Evolutionary conservation across 306 rosid species (phyloP).

Genomic region (Boehmeria nivea): DNA sequence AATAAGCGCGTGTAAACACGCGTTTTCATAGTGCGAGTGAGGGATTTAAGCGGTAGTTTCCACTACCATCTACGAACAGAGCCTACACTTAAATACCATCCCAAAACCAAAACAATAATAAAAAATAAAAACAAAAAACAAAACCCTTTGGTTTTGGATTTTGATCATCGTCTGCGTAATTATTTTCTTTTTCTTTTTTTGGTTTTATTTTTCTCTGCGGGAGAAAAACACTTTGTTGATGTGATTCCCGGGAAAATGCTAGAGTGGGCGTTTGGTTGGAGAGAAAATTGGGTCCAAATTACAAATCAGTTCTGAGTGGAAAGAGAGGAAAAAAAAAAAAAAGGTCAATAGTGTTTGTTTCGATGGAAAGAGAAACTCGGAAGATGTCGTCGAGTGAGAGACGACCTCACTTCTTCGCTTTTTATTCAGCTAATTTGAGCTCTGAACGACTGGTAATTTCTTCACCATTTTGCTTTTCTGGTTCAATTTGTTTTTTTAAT

Average conservation of each 20-base stretch:
- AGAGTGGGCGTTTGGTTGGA: constrained; percentile 19
- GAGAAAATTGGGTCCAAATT: constrained; percentile 7
- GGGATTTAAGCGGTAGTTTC: not conserved
- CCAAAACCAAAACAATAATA: too few relatives aligned
- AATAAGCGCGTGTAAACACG: too few relatives aligned
- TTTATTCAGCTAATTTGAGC: constrained; percentile 51
- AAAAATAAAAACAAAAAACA: too few relatives aligned
- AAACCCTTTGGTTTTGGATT: not conserved
- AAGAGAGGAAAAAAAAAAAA: too few relatives aligned
- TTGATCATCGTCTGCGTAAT: constrained; percentile 9
- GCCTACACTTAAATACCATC: too few relatives aligned
- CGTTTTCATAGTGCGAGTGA: too few relatives aligned
- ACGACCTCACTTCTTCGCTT: constrained; percentile 67
- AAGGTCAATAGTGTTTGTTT: constrained; percentile 4
- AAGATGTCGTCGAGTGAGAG: constrained; percentile 42
- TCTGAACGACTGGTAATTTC: constrained; percentile 55
- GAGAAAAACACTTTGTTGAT: not conserved
- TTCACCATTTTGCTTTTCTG: not conserved
- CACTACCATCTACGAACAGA: too few relatives aligned
- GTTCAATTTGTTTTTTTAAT: not conserved
- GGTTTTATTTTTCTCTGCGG: too few relatives aligned
- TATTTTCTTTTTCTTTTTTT: not conserved
- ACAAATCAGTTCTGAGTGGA: not conserved
- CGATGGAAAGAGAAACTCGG: constrained; percentile 43
- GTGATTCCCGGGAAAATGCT: constrained; percentile 6